phyloP scores from a whole-genome alignment of 2,329 filamentous ascomycete genomes.

The Ramichloridium luteum region DNA sequence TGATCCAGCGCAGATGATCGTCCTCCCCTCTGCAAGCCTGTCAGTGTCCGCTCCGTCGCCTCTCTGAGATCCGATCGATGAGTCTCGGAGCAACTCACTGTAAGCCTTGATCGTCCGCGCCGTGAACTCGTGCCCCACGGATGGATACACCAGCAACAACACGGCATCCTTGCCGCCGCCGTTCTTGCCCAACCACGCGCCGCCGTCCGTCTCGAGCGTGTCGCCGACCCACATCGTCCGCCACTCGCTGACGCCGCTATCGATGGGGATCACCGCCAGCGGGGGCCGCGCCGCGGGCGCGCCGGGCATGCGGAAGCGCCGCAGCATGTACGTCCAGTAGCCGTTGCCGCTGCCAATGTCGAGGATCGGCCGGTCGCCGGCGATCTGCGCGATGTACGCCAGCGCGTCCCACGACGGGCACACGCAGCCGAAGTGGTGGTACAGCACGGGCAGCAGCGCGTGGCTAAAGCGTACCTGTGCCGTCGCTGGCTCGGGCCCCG shows the following conservation, averaged over 20 bases:
- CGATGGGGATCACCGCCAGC: slow-evolving; percentile 44
- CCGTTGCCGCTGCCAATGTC: slow-evolving; percentile 62
- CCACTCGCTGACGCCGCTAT: slow-evolving; percentile 57
- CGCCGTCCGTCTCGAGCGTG: slow-evolving; percentile 50
- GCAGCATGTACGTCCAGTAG: slow-evolving; percentile 64
- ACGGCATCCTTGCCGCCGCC: slow-evolving; percentile 43
- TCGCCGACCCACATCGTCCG: slow-evolving; percentile 57
- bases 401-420: slow-evolving; percentile 57
- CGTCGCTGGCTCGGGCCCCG: slow-evolving; percentile 45
- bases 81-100: slow-evolving; percentile 15
- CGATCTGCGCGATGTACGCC: slow-evolving; percentile 45
- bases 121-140: slow-evolving; percentile 57
- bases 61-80: too few species aligned
- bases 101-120: slow-evolving; percentile 49
- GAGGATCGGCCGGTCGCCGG: slow-evolving; percentile 41
- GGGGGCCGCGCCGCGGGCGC: slow-evolving; percentile 30
- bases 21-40: slow-evolving; percentile 37
- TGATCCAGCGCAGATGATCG: slow-evolving; percentile 59
- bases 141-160: slow-evolving; percentile 60
- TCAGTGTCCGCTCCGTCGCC: neutral
- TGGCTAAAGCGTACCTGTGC: slow-evolving; percentile 46
- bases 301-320: slow-evolving; percentile 36
- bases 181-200: slow-evolving; percentile 42
- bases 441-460: slow-evolving; percentile 58
- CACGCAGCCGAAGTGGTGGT: slow-evolving; percentile 68